phyloP scores from a whole-genome alignment of 2,329 filamentous ascomycete genomes.

The Laburnicola sp. region DNA sequence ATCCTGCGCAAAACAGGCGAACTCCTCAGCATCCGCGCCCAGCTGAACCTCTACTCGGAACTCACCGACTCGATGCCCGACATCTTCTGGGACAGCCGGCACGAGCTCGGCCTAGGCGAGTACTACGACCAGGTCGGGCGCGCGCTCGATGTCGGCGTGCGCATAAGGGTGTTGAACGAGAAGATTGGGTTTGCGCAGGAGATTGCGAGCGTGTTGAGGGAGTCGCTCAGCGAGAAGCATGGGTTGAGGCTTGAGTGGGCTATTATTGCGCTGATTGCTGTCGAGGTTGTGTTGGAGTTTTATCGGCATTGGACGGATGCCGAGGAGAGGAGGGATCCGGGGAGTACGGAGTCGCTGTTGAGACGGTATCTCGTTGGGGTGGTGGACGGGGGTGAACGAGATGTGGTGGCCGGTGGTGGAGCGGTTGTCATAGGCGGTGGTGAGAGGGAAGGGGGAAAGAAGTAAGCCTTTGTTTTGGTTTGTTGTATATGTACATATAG shows the following conservation, averaged over 20 bases:
- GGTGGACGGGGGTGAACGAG: constrained; percentile 9
- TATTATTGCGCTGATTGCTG: constrained; percentile 89
- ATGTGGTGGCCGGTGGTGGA: background rate
- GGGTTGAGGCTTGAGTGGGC: constrained; percentile 89
- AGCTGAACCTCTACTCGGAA: constrained; percentile 95
- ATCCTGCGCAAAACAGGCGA: constrained; percentile 94
- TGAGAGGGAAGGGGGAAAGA: too few relatives aligned
- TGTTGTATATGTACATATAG: too few relatives aligned
- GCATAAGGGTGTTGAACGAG: constrained; percentile 90
- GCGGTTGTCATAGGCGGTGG: too few relatives aligned
- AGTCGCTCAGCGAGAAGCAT: constrained; percentile 88
- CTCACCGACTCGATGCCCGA: constrained; percentile 93
- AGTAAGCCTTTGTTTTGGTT: too few relatives aligned
- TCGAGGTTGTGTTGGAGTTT: constrained; percentile 89
- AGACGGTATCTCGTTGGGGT: constrained; percentile 40
- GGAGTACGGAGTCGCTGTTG: constrained; percentile 47
- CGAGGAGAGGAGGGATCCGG: constrained; percentile 48
- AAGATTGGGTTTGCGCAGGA: constrained; percentile 98
- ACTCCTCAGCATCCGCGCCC: constrained; percentile 82
- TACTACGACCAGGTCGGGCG: constrained; percentile 95
- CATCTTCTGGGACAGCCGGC: constrained; percentile 91
- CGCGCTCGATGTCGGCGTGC: constrained; percentile 85
- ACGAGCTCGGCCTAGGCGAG: constrained; percentile 86
- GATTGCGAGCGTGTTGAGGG: constrained; percentile 84
- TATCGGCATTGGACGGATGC: constrained; percentile 70